Base-by-base conservation (phyloP, 306 rosid genomes). In the Crataegus laevigata region DNA sequence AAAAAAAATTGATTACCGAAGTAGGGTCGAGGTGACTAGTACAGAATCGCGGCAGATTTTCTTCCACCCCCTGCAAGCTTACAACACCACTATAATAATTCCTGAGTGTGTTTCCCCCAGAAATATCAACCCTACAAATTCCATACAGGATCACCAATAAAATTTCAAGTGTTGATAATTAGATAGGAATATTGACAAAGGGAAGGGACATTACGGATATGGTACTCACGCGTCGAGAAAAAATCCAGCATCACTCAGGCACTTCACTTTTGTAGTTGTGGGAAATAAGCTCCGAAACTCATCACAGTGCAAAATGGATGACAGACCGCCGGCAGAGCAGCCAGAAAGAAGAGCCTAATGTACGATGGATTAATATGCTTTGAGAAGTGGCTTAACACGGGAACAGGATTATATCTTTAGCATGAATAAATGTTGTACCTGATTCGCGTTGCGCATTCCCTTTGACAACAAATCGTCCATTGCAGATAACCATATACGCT, bases 311-410 rank as follows among this genome's bases (percentile, higher is more conserved):
- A 93, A 72, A 54, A 93, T 90, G 29, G 98, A 75, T 30, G 98
- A 90, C 63, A 90, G 77, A 60, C 96, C 96, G 25, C 98, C 98
- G 0, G 96, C 98, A 21, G 96, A 93, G 81, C 98, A 90, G 68
- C 96, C 98, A 1, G 96, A 84, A 61, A 93, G 93, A 84, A 93
- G 89, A 78, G 96, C 96, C 54, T 47, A 47, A 47, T 1, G 8
- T 17, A 14, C 17, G 54, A 5, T 14, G 54, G 54, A 47, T 15
- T 47, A 47, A 47, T 47, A 47, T 47, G 3, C 54, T 14, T 47
- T 47, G 21, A 47, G 54, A 47, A 47, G 54, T 47, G 8, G 21
- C 54, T 47, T 47, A 47, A 47, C 54, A 47, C 18, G 3, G 54
- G 19, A 47, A 47, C 54, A 47, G 7, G 6, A 47, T 14, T 4